A percentile compares a stretch with the other conserved stretches of the same genome.
Conservation (phyloP, 2,329 filamentous ascomycete genomes). For the Spiromastix sp. region DNA sequence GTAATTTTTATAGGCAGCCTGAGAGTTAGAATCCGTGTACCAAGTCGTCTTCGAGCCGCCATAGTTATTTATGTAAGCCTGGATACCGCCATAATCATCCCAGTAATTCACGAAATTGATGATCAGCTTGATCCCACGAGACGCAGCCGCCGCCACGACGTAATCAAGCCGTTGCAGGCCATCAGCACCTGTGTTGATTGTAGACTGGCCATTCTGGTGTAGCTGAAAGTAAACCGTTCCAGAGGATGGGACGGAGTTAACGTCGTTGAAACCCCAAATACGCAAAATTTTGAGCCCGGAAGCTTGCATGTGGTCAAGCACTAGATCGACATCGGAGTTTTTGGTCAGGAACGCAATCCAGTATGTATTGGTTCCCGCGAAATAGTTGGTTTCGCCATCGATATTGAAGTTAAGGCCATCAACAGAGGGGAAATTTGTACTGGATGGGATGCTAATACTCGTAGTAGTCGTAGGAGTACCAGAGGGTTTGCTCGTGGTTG, state of each 20-base stretch:
- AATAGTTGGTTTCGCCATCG: too few species aligned
- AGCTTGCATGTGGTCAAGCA: too few species aligned
- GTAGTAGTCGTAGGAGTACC: too few species aligned
- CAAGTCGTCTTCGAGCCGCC: slow-evolving; percentile 42
- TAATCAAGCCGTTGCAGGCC: slow-evolving; percentile 56
- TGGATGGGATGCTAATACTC: too few species aligned
- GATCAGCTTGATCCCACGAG: slow-evolving; percentile 37
- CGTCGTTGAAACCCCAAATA: slow-evolving; percentile 46
- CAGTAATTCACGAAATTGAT: slow-evolving; percentile 55
- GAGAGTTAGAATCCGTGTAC: slow-evolving; percentile 45
- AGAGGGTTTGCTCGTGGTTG: too few species aligned
- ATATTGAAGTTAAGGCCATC: too few species aligned
- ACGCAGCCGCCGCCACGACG: slow-evolving; percentile 51
- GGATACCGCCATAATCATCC: slow-evolving; percentile 57
- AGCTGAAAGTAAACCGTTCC: slow-evolving; percentile 38
- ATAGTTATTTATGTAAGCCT: slow-evolving; percentile 46
- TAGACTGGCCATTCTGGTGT: slow-evolving; percentile 25
- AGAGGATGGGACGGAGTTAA: slow-evolving; percentile 26
- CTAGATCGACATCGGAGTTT: slow-evolving; percentile 40
- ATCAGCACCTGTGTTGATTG: slow-evolving; percentile 53
- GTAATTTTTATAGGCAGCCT: slow-evolving; percentile 53
- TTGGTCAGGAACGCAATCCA: slow-evolving; percentile 43
- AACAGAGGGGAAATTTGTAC: too few species aligned
- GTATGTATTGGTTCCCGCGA: slow-evolving; percentile 42
- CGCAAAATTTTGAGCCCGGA: slow-evolving; percentile 42